Evolutionary conservation across 768 basidiomycete genomes (phyloP).

Genomic region (Hypholoma fasciculare): DNA sequence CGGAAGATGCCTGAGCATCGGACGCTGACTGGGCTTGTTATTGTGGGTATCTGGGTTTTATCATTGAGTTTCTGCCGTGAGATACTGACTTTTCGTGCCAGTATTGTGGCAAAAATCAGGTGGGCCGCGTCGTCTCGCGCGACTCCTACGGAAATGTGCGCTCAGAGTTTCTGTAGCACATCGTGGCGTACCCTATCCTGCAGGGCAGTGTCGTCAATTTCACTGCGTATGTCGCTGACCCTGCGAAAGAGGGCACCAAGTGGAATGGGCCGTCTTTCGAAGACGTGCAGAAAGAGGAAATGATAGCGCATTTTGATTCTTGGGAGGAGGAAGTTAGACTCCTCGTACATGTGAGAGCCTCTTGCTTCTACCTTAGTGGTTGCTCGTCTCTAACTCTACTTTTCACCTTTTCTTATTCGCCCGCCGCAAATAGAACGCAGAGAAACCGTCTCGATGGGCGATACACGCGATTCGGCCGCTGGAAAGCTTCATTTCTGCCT

Average conservation of each 20-base stretch:
- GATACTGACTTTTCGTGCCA: not conserved
- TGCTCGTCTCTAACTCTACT: not conserved
- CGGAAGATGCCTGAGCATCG: not conserved
- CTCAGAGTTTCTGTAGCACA: conserved; percentile 36
- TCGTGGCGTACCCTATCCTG: conserved; percentile 59
- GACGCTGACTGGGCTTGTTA: not conserved
- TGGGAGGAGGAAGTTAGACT: conserved; percentile 61
- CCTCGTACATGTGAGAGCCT: conserved; percentile 44
- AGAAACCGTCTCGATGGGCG: conserved; percentile 55
- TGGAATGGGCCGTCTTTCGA: conserved; percentile 49
- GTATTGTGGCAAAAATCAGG: conserved; percentile 9
- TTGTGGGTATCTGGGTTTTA: not conserved
- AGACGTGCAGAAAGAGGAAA: conserved; percentile 40
- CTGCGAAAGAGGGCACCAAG: conserved; percentile 46
- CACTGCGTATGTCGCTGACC: conserved; percentile 48
- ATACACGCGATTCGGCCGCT: conserved; percentile 55
- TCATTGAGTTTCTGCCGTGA: not conserved
- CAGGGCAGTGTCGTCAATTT: conserved; percentile 57
- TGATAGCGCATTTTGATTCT: conserved; percentile 40
- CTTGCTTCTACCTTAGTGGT: not conserved
- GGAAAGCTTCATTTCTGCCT: conserved; percentile 44
- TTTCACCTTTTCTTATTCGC: not conserved
- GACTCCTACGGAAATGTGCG: not conserved
- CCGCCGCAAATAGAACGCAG: conserved; percentile 39
- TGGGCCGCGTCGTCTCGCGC: not conserved